Evolutionary conservation across 2,329 filamentous ascomycete species (phyloP).

Genomic region (Talaromyces sp.): DNA sequence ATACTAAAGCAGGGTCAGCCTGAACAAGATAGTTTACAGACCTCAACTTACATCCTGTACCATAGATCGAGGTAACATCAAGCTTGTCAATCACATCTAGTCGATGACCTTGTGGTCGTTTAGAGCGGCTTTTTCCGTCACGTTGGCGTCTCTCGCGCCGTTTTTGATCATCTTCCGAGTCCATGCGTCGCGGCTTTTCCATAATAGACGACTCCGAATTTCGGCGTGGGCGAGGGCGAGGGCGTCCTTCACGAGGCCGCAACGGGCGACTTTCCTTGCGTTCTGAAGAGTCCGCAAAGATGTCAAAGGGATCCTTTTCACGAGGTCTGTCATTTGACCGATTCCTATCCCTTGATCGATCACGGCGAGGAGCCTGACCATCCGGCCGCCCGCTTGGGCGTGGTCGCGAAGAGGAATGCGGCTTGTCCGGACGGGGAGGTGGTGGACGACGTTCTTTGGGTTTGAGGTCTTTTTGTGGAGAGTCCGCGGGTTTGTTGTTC

Average conservation of each 20-base stretch:
- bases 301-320: slow-evolving; percentile 36
- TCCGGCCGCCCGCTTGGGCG: slow-evolving; percentile 19
- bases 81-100: slow-evolving; percentile 94
- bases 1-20: slow-evolving; percentile 54
- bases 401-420: slow-evolving; percentile 16
- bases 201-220: slow-evolving; percentile 61
- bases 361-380: slow-evolving; percentile 15
- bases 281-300: slow-evolving; percentile 41
- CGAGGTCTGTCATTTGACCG: slow-evolving; percentile 2
- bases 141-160: slow-evolving; percentile 44
- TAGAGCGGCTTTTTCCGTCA: slow-evolving; percentile 42
- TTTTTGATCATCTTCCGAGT: slow-evolving; percentile 46
- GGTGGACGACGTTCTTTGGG: slow-evolving; percentile 32
- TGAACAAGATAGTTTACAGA: background rate
- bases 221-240: slow-evolving; percentile 47
- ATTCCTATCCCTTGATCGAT: slow-evolving; percentile 3
- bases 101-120: slow-evolving; percentile 33
- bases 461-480: slow-evolving; percentile 26
- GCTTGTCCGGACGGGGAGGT: slow-evolving; percentile 30
- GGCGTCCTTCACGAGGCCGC: slow-evolving; percentile 34
- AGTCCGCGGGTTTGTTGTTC: slow-evolving; percentile 31
- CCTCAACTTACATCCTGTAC: slow-evolving; percentile 68
- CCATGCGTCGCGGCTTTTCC: slow-evolving; percentile 44
- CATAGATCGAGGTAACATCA: slow-evolving; percentile 93
- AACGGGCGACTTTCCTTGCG: slow-evolving; percentile 18